These are phyloP conservation scores for Ampelomyces quisqualis DNA, from an alignment of 2,329 filamentous ascomycete species.

Conservation along the genomic window DNA sequence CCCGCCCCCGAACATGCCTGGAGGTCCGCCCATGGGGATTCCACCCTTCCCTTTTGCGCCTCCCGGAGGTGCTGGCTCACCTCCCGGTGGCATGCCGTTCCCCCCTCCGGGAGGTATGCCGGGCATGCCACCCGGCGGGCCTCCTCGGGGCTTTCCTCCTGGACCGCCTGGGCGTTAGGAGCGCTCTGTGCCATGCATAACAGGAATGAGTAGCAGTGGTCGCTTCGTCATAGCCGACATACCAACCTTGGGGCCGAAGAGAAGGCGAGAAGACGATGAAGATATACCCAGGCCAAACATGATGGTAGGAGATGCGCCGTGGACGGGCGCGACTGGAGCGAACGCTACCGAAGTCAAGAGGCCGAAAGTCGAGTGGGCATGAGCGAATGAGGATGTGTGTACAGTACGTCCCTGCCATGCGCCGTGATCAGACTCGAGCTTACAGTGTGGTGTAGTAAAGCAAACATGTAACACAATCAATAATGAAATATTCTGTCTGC, in stretches of 20 bases:
- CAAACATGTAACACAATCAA: conserved; percentile 1
- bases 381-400: background rate
- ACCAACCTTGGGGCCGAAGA: conserved; percentile 8
- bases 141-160: conserved; percentile 28
- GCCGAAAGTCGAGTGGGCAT: conserved; percentile 8
- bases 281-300: conserved; percentile 20
- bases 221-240: background rate
- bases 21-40: conserved; percentile 26
- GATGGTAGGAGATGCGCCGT: conserved; percentile 7
- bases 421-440: conserved; percentile 3
- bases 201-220: conserved; percentile 6
- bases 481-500: background rate
- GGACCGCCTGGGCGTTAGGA: conserved; percentile 31
- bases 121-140: conserved; percentile 26
- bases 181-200: conserved; percentile 11
- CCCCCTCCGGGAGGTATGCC: conserved; percentile 43
- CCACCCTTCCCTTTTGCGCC: conserved; percentile 36
- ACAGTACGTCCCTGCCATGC: background rate
- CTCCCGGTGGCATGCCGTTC: conserved; percentile 39
- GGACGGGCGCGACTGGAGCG: conserved; percentile 19
- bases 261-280: conserved; percentile 11
- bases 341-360: conserved; percentile 18
- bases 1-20: conserved; percentile 40
- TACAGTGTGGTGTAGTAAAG: conserved; percentile 13
- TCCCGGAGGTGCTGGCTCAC: conserved; percentile 30